These are phyloP conservation scores for Umbilicus rupestris DNA, from an alignment of 164 flowering plant species.

Conservation along the genomic window DNA sequence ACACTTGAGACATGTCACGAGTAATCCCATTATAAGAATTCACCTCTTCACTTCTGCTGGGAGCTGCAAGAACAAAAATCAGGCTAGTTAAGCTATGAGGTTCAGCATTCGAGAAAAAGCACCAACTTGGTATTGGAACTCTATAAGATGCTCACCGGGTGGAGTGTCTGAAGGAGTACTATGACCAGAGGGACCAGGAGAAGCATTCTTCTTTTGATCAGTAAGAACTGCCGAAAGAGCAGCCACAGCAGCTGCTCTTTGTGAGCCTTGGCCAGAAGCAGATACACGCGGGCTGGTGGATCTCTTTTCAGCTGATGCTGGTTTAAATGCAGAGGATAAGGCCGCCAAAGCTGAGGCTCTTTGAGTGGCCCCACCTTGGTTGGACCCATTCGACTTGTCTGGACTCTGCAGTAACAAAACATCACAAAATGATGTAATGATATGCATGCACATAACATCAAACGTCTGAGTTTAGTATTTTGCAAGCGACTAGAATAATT, in stretches of 20 bases:
- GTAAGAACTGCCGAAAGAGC: conserved; percentile 85
- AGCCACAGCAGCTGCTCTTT: conserved; percentile 99
- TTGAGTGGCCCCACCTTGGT: conserved; percentile 83
- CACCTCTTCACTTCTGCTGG: conserved; percentile 27
- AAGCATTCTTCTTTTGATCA: conserved; percentile 64
- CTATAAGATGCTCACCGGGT: conserved; percentile 29
- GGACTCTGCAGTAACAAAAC: conserved; percentile 23
- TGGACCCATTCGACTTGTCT: conserved; percentile 57
- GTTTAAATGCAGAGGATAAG: conserved; percentile 65
- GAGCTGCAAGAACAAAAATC: conserved; percentile 26
- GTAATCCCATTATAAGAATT: conserved; percentile 31
- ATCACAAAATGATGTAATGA: neutral
- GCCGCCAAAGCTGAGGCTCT: conserved; percentile 96
- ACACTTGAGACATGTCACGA: conserved; percentile 23
- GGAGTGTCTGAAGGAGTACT: conserved; percentile 36
- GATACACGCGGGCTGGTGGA: conserved; percentile 30
- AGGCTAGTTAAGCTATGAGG: conserved; percentile 5
- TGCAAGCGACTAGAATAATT: neutral
- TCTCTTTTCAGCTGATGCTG: conserved; percentile 40
- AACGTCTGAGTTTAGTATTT: too few species aligned
- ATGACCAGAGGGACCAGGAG: conserved; percentile 41
- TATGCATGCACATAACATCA: neutral
- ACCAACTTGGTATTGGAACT: neutral
- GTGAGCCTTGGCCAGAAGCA: conserved; percentile 53
- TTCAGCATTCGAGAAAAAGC: neutral